phyloP scores from a whole-genome alignment of 345 rosid species.

The Eucalyptus curtisii region DNA sequence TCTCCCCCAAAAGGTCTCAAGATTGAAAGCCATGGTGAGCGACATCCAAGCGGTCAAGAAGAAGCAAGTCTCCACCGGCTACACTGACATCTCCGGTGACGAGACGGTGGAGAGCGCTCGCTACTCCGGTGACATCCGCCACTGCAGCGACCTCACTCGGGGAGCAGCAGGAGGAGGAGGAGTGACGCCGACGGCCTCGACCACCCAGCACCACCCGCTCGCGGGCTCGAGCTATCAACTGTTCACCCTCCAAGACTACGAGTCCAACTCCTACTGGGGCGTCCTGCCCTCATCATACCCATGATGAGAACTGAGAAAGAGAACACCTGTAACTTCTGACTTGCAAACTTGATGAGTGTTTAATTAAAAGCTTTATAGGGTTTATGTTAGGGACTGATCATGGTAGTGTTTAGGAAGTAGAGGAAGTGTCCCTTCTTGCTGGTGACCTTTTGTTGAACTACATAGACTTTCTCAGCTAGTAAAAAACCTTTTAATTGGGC shows the following conservation, averaged over 20 bases:
- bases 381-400: not conserved
- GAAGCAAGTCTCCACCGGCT: constrained; percentile 28
- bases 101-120: constrained; percentile 58
- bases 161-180: not conserved
- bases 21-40: constrained; percentile 36
- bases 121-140: constrained; percentile 7
- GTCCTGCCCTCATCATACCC: not conserved
- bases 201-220: not conserved
- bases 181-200: not conserved
- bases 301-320: not conserved
- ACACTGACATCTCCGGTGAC: constrained; percentile 48
- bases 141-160: not conserved
- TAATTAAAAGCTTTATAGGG: not conserved
- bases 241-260: constrained; percentile 20
- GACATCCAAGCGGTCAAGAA: constrained; percentile 11
- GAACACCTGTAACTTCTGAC: not conserved
- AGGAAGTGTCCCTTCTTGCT: constrained; percentile 13
- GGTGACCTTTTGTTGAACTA: constrained; percentile 18
- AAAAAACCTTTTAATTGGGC: not conserved
- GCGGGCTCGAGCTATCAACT: constrained; percentile 19
- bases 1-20: constrained; percentile 26
- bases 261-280: not conserved
- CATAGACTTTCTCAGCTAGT: not conserved
- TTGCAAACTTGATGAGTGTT: not conserved
- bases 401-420: not conserved